These are phyloP conservation scores for Rosa lucieae DNA, from an alignment of 306 rosid genomes.

Conservation along the genomic window DNA sequence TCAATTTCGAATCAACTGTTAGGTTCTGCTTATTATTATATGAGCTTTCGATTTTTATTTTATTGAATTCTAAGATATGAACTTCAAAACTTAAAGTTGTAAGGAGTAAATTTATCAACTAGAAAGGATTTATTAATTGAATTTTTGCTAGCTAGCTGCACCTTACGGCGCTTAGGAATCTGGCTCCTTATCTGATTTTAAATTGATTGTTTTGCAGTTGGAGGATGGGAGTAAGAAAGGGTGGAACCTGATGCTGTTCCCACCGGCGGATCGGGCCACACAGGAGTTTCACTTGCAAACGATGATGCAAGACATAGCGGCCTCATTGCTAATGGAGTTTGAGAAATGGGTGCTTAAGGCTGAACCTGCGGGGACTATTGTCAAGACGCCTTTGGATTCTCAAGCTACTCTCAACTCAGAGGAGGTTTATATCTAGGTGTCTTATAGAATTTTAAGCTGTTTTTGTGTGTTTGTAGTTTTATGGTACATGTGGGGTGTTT, in stretches of 20 bases:
- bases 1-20: too few relatives aligned
- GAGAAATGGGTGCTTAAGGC: slow-evolving; percentile 99
- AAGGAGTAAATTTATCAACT: background rate
- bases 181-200: background rate
- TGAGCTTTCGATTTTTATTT: background rate
- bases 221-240: slow-evolving; percentile 81
- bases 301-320: slow-evolving; percentile 98
- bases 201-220: slow-evolving; percentile 43
- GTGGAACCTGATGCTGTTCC: slow-evolving; percentile 83
- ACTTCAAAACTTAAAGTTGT: too few relatives aligned
- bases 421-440: slow-evolving; percentile 99
- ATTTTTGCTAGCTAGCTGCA: background rate
- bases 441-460: slow-evolving; percentile 40
- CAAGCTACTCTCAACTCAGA: slow-evolving; percentile 99
- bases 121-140: background rate
- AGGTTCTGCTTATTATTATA: too few relatives aligned
- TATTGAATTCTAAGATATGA: background rate
- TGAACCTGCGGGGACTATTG: slow-evolving; percentile 92
- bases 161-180: background rate
- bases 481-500: background rate
- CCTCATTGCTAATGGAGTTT: slow-evolving; percentile 85
- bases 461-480: background rate
- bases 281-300: slow-evolving; percentile 87
- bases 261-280: slow-evolving; percentile 82
- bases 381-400: slow-evolving; percentile 96